A percentile compares a stretch with the other conserved stretches of the same genome.
phyloP scores from a whole-genome alignment of 1,284 basidiomycete species.

The Sporisorium sorghi region DNA sequence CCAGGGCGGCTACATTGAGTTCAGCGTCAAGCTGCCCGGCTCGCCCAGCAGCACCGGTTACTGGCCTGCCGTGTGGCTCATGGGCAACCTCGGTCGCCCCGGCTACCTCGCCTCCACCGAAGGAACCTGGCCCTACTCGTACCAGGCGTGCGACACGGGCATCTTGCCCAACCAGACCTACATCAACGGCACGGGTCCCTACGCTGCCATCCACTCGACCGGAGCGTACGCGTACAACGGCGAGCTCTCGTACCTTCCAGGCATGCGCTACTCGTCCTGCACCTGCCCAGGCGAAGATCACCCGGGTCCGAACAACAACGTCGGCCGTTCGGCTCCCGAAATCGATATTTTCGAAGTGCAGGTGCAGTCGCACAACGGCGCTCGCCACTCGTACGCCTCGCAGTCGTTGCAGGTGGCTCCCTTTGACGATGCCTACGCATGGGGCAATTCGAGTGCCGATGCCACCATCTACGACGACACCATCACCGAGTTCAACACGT shows the following conservation, averaged over 20 bases:
- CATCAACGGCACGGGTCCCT: slow-evolving; percentile 54
- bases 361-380: slow-evolving; percentile 71
- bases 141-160: slow-evolving; percentile 68
- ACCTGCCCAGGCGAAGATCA: slow-evolving; percentile 64
- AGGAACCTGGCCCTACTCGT: slow-evolving; percentile 70
- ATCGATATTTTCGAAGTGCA: slow-evolving; percentile 71
- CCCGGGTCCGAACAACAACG: slow-evolving; percentile 62
- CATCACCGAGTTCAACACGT: slow-evolving; percentile 61
- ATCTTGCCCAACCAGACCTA: slow-evolving; percentile 63
- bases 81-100: slow-evolving; percentile 66
- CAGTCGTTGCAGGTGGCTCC: slow-evolving; percentile 68
- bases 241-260: slow-evolving; percentile 55
- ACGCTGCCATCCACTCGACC: slow-evolving; percentile 37
- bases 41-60: slow-evolving; percentile 69
- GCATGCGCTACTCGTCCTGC: slow-evolving; percentile 65
- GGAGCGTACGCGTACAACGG: slow-evolving; percentile 60
- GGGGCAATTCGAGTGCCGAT: slow-evolving; percentile 47
- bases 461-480: slow-evolving; percentile 56
- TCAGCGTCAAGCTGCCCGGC: slow-evolving; percentile 58
- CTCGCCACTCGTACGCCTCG: slow-evolving; percentile 57
- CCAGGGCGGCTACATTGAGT: slow-evolving; percentile 68
- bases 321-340: slow-evolving; percentile 67
- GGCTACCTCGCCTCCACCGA: slow-evolving; percentile 67
- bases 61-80: slow-evolving; percentile 71
- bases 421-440: slow-evolving; percentile 63